Evolutionary conservation across 73 alveolate species (phyloP).

Genomic region (Durusdinium trenchii): DNA sequence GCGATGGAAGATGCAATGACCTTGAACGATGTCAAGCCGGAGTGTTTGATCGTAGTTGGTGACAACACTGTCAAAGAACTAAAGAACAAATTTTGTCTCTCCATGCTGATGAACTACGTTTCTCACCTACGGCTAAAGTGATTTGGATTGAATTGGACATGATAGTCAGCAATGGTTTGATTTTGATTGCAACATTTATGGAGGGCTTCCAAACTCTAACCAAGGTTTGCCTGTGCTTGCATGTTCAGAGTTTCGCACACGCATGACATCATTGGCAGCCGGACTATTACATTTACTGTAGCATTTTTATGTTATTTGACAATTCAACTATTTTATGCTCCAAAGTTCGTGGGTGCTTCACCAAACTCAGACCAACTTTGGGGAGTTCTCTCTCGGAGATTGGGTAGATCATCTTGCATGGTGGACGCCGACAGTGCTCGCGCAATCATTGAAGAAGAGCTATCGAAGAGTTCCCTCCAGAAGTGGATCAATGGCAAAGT

Average conservation of each 20-base stretch:
- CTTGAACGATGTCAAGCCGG: neutral
- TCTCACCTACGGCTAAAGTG: neutral
- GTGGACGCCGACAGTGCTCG: neutral
- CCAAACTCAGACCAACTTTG: neutral
- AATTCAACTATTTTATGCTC: too few relatives aligned
- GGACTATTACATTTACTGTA: neutral
- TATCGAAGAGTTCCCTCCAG: neutral
- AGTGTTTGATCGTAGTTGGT: neutral
- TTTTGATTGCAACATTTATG: too few relatives aligned
- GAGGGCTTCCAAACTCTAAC: too few relatives aligned
- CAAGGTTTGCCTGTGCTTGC: neutral
- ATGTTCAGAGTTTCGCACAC: neutral
- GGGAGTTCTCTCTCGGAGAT: neutral
- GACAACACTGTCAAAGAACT: slow-evolving; percentile 5
- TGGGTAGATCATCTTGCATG: neutral
- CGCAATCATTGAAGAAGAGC: neutral
- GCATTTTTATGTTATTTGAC: too few relatives aligned
- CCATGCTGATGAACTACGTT: neutral
- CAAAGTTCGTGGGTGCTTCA: neutral
- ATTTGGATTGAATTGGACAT: neutral
- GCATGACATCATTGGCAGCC: neutral
- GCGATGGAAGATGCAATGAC: neutral
- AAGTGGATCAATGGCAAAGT: neutral
- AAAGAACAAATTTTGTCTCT: neutral
- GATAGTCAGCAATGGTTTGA: too few relatives aligned